These are phyloP conservation scores for Pyrrhoderma lamaoense DNA, from an alignment of 1,284 basidiomycete genomes.

Conservation along the genomic window DNA sequence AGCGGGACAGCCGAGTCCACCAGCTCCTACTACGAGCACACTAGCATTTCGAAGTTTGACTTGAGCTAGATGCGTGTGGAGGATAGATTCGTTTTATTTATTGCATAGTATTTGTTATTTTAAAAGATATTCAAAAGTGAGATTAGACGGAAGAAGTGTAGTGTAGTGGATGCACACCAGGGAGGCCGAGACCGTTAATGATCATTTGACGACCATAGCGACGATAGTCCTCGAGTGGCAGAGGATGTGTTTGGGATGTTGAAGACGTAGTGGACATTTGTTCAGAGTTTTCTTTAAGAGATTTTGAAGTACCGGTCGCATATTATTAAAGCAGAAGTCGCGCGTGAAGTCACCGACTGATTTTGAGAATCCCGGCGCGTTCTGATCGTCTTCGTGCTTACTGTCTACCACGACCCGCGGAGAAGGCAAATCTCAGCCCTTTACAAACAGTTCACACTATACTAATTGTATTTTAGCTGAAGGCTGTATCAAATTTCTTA, in stretches of 20 bases:
- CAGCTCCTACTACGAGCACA: slow-evolving; percentile 88
- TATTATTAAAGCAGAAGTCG: no score
- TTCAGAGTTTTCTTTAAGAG: no score
- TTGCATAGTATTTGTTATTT: no score
- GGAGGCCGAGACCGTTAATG: slow-evolving; percentile 80
- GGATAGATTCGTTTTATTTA: slow-evolving; percentile 3
- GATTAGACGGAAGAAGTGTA: neutral
- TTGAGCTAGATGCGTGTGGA: slow-evolving; percentile 54
- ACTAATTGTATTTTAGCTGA: no score
- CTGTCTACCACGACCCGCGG: neutral
- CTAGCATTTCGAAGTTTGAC: slow-evolving; percentile 68
- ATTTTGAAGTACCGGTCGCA: no score
- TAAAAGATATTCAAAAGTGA: no score
- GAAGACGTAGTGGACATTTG: no score
- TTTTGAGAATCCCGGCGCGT: slow-evolving; percentile 29
- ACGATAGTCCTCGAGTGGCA: slow-evolving; percentile 53
- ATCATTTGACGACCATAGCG: slow-evolving; percentile 99
- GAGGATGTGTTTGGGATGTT: no score
- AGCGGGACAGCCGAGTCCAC: slow-evolving; percentile 93
- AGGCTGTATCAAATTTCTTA: no score
- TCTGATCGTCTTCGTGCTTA: neutral
- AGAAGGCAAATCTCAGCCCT: no score
- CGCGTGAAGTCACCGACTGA: no score
- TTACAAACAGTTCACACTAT: no score
- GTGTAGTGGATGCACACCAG: slow-evolving; percentile 39